Evolutionary conservation across 106 monocot species (phyloP).

Genomic region (Dactylorhiza incarnata): DNA sequence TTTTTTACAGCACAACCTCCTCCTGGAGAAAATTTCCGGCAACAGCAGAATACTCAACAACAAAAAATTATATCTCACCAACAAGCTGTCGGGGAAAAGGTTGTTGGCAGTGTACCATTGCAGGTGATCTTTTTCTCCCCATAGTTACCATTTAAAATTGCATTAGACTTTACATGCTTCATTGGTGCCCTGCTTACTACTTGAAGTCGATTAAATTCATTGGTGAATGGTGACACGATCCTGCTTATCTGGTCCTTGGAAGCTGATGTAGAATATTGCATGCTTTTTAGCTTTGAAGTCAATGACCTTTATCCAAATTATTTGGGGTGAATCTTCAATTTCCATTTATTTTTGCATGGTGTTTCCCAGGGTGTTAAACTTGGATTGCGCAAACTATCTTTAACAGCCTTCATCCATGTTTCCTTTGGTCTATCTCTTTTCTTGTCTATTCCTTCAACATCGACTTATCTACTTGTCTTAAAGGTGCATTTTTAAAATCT

Average conservation of each 20-base stretch:
- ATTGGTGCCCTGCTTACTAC: background rate
- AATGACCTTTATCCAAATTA: no score
- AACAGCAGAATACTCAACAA: background rate
- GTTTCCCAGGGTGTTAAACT: no score
- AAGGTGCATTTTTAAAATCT: no score
- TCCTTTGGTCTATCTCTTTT: no score
- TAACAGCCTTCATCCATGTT: no score
- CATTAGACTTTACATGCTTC: background rate
- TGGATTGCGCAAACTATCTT: no score
- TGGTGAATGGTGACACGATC: no score
- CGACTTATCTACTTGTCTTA: no score
- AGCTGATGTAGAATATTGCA: background rate
- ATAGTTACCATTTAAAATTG: background rate
- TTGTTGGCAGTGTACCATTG: conserved; percentile 44
- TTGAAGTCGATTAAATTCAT: background rate
- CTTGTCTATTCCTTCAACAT: no score
- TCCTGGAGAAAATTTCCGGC: conserved; percentile 8
- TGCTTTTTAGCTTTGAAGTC: background rate
- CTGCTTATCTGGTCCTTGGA: background rate
- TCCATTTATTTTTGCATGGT: no score
- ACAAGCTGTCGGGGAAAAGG: conserved; percentile 48
- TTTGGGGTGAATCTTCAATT: no score
- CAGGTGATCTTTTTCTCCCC: conserved; percentile 27
- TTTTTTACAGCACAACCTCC: conserved; percentile 11
- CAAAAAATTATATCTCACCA: conserved; percentile 14